A percentile compares a stretch with the other conserved stretches of the same genome.
Evolutionary conservation across 208 protist species (phyloP).

Genomic region (Angomonas ambiguus): DNA sequence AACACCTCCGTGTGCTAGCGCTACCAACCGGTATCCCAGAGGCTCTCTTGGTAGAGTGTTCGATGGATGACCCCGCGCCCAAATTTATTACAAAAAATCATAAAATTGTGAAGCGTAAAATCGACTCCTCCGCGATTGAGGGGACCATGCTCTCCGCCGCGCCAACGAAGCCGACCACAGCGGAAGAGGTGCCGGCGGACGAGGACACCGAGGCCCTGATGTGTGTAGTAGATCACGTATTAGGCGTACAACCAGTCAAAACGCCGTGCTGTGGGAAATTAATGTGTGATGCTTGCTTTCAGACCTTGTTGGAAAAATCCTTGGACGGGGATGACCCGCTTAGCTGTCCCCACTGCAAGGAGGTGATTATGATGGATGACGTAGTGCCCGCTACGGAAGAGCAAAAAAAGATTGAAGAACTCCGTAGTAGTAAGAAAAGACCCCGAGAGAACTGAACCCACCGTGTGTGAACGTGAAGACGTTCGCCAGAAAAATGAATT

Average conservation of each 20-base stretch:
- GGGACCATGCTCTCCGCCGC: constrained; percentile 21
- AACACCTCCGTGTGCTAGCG: constrained; percentile 51
- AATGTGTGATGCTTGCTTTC: constrained; percentile 67
- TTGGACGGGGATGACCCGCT: constrained; percentile 27
- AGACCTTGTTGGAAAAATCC: constrained; percentile 36
- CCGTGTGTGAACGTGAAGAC: too few relatives aligned
- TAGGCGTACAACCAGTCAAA: constrained; percentile 66
- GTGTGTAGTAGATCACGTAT: constrained; percentile 47
- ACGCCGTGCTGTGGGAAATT: constrained; percentile 58
- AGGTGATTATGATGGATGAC: constrained; percentile 68
- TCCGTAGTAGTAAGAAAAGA: constrained; percentile 5
- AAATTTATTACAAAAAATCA: constrained; percentile 86
- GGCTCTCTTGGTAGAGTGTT: constrained; percentile 81
- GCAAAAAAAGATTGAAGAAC: constrained; percentile 42
- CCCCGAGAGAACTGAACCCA: not conserved
- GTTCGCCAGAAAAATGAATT: too few relatives aligned
- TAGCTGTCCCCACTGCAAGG: constrained; percentile 61
- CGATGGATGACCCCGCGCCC: constrained; percentile 80
- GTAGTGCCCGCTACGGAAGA: constrained; percentile 49
- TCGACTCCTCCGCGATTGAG: constrained; percentile 60
- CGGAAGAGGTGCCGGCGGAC: not conserved
- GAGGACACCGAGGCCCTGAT: not conserved
- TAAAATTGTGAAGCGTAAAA: constrained; percentile 65
- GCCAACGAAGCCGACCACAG: not conserved
- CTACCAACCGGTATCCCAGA: constrained; percentile 84